Base-by-base conservation (phyloP, 495 filamentous ascomycete genomes). In the Penicillium pulvis region DNA sequence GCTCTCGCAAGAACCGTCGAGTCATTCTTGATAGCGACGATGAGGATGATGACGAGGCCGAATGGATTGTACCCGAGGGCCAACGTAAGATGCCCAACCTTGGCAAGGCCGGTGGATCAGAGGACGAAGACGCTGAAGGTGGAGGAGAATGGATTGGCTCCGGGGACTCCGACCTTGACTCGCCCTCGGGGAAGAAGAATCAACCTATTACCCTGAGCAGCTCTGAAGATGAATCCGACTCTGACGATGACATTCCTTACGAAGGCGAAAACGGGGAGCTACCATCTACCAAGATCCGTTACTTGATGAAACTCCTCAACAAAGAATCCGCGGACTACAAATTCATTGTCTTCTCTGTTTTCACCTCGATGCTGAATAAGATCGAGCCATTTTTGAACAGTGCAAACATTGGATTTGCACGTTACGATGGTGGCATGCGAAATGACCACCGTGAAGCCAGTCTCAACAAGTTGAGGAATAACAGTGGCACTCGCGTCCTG, bases 311-410 rank as follows among this genome's bases (percentile, higher is more conserved):
- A 60, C 87, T 98, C 61, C 87, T 98, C 17, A 81, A 85, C 63
- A 85, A 86, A 56, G 94, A 98, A 71, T 83, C 87, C 0, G 71
- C 81, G 0, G 72, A 82, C 35, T 87, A 96, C 79, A 98, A 98
- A 71, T 94, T 94, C 71, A 98, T 98, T 70, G 91, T 98, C 59
- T 98, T 98, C 75, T 96, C 91, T 3, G 90, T 97, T 65, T 97
- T 96, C 73, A 98, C 94, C 2, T 92, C 91, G 6, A 97, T 98
- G 94, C 85, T 98, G 48, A 90, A 98, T 77, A 88, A 97, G 54
- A 85, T 98, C 63, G 92, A 98, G 70, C 94, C 94, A 16, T 97
- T 97, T 78, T 77, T 98, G 28, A 78, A 82, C 19, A 75, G 82
- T 31, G 85, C 89, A 20, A 85, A 85, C 26, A 85, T 95, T 63